phyloP scores from a whole-genome alignment of 345 rosid genomes.

The Anacardium occidentale region DNA sequence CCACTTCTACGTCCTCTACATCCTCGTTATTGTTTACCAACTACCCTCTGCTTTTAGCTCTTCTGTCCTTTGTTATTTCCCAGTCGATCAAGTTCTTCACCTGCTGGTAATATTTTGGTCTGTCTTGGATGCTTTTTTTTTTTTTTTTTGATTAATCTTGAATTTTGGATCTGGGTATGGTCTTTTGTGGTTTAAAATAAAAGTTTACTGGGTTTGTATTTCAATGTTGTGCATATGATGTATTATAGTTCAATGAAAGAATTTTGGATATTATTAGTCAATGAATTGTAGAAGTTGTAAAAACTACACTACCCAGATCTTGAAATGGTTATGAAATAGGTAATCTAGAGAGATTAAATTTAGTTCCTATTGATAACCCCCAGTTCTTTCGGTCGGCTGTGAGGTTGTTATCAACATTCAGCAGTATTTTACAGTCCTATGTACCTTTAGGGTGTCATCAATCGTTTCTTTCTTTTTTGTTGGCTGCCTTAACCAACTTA shows the following conservation, averaged over 20 bases:
- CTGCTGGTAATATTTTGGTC: constrained; percentile 46
- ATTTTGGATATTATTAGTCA: too few relatives aligned
- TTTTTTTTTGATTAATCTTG: constrained; percentile 6
- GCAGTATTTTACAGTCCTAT: neutral
- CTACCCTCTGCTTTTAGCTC: constrained; percentile 64
- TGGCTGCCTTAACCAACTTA: neutral
- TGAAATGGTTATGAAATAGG: neutral
- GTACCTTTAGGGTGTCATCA: neutral
- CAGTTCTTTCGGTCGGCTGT: neutral
- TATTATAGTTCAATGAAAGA: neutral
- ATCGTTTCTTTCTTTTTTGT: neutral
- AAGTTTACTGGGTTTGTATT: neutral
- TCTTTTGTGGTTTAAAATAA: neutral
- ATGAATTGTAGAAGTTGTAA: neutral
- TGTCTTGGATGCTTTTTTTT: neutral
- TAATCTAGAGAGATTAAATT: neutral
- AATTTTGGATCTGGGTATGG: constrained; percentile 19
- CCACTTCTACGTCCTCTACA: constrained; percentile 37
- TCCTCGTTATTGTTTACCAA: constrained; percentile 44
- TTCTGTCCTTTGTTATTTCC: constrained; percentile 56
- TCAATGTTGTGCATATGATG: neutral
- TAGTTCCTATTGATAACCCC: neutral
- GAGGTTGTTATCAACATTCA: neutral
- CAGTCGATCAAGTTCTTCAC: constrained; percentile 69
- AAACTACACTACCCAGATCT: constrained; percentile 8